These are phyloP conservation scores for Stereum hirsutum DNA, from an alignment of 1,284 basidiomycete genomes.

Conservation along the genomic window DNA sequence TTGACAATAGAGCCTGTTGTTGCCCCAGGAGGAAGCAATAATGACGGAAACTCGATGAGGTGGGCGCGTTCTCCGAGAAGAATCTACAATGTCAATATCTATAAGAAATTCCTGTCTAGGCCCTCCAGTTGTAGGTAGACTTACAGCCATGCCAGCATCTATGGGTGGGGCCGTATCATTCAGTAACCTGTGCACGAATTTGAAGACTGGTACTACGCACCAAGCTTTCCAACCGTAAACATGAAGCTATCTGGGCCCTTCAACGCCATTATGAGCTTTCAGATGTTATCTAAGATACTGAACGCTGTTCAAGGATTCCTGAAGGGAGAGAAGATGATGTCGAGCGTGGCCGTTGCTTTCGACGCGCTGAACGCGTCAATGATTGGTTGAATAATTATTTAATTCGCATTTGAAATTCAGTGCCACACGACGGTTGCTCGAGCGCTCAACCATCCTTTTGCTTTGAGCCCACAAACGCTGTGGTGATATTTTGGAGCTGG, in stretches of 20 bases:
- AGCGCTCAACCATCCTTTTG: too few relatives aligned
- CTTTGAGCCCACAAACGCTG: too few relatives aligned
- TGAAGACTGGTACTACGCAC: slow-evolving; percentile 27
- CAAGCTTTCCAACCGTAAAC: slow-evolving; percentile 68
- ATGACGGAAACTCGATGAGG: slow-evolving; percentile 91
- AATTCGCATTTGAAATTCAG: too few relatives aligned
- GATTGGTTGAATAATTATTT: too few relatives aligned
- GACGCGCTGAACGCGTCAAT: too few relatives aligned
- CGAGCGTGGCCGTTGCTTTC: too few relatives aligned
- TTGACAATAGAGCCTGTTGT: slow-evolving; percentile 94
- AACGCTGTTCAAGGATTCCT: too few relatives aligned
- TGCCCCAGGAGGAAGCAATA: slow-evolving; percentile 84
- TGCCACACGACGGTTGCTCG: too few relatives aligned
- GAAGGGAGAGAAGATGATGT: neutral
- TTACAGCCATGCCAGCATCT: slow-evolving; percentile 84
- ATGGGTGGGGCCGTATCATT: slow-evolving; percentile 7
- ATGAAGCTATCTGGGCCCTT: slow-evolving; percentile 45
- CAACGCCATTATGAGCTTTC: slow-evolving; percentile 3
- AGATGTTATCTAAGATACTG: too few relatives aligned
- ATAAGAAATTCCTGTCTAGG: neutral
- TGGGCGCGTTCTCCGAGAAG: slow-evolving; percentile 88
- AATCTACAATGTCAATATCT: slow-evolving; percentile 41
- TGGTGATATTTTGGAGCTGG: too few relatives aligned
- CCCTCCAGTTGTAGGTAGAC: slow-evolving; percentile 26
- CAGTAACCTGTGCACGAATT: neutral